Conservation (phyloP, 345 rosid species). For the Syzygium oleosum region DNA sequence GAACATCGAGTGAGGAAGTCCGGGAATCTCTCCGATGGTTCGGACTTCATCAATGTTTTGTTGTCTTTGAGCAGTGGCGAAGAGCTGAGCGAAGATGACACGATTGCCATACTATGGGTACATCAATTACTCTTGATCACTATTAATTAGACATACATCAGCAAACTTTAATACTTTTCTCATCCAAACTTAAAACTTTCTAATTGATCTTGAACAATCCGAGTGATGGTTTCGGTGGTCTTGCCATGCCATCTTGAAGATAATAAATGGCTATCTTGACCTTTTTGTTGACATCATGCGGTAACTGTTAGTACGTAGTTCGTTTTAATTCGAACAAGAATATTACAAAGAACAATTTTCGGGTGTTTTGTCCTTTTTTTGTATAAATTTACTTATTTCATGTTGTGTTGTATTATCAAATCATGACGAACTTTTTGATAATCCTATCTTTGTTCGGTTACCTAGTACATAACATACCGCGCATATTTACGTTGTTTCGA, state of each 20-base stretch:
- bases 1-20: slow-evolving; percentile 13
- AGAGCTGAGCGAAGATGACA: slow-evolving; percentile 32
- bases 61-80: slow-evolving; percentile 36
- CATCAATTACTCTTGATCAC: background rate
- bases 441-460: background rate
- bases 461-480: background rate
- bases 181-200: background rate
- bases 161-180: background rate
- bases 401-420: background rate
- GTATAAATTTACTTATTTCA: background rate
- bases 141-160: background rate
- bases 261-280: background rate
- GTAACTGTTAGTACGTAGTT: background rate
- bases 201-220: background rate
- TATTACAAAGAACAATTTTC: background rate
- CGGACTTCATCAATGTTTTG: slow-evolving; percentile 46
- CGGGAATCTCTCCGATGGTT: background rate
- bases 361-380: background rate
- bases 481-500: background rate
- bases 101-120: slow-evolving; percentile 48
- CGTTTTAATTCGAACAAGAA: background rate
- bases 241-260: background rate
- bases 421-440: background rate
- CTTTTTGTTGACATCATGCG: background rate
- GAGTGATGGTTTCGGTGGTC: background rate